Percentiles rank a stretch among this genome's conserved stretches.
These are phyloP conservation scores for Diplogelasinospora grovesii DNA, from an alignment of 495 filamentous ascomycete genomes.

Conservation along the genomic window DNA sequence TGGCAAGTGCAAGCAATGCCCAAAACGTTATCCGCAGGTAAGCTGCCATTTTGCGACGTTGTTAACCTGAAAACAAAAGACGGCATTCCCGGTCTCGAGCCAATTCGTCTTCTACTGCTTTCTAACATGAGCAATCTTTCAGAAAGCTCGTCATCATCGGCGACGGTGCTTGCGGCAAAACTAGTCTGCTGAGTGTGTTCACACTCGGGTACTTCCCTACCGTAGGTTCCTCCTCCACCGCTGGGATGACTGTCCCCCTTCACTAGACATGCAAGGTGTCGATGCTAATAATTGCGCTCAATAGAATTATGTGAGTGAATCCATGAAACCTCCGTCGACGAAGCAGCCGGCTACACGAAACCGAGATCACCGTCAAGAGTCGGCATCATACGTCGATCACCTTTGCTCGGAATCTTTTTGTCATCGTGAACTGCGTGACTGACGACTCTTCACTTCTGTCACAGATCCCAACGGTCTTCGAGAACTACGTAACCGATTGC, in stretches of 20 bases:
- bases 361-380: too few species aligned
- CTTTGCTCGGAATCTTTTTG: too few species aligned
- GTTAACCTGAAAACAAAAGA: background rate
- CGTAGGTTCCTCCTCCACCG: slow-evolving; percentile 49
- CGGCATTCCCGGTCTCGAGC: too few species aligned
- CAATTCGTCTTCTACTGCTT: slow-evolving; percentile 3
- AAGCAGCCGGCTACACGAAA: too few species aligned
- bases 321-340: background rate
- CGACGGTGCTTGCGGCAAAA: slow-evolving; percentile 98
- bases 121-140: slow-evolving; percentile 6
- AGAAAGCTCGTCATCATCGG: slow-evolving; percentile 99
- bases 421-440: too few species aligned
- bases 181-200: slow-evolving; percentile 94
- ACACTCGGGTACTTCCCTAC: slow-evolving; percentile 97
- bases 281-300: slow-evolving; percentile 11
- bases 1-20: slow-evolving; percentile 22
- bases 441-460: background rate
- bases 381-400: too few species aligned
- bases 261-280: background rate
- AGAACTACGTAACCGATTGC: slow-evolving; percentile 99
- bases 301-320: slow-evolving; percentile 64
- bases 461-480: slow-evolving; percentile 95
- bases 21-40: slow-evolving; percentile 31
- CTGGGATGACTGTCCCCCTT: background rate
- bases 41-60: slow-evolving; percentile 1